Base-by-base conservation (phyloP, 345 rosid genomes). In the Angophora floribunda region DNA sequence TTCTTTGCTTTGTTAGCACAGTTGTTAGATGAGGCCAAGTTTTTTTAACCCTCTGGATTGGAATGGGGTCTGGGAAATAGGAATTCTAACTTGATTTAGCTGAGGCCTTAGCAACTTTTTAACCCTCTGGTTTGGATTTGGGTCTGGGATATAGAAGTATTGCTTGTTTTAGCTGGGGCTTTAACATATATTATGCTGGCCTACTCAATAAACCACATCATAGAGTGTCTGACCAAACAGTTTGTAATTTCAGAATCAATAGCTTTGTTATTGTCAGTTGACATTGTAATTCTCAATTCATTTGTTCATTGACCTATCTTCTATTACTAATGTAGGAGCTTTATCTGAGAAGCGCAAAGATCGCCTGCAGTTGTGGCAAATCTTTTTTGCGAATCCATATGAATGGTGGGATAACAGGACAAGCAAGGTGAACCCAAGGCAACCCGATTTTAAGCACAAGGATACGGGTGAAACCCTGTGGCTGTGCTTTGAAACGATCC, bases 361-460 rank as follows among this genome's bases (percentile, higher is more conserved):
- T 85, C 80, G 85, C 49, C 89, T 95, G 41, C 91, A 94, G 89
- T 91, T 96, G 91, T 96, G 99, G 99, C 98, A 97, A 87, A 90
- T 94, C 87, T 95, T 93, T 89, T 97, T 97, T 84, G 61, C 90
- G 86, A 95, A 89, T 87, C 98, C 97, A 44, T 70, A 87, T n/a
- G 97, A 94, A 85, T 96, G 99, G 99, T 97, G 96, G 96, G 98
- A 97, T 91, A 92, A 93, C 75, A 94, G 99, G 90, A 90, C 85
- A 51, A 22, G n/a, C 13, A 97, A 97, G 96, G 91, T 3, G 67
- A 86, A 90, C 80, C 90, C 95, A 30, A 52, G 59, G 47, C 86
- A 88, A n/a, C 98, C 99, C 21, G 98, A 97, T 92, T 96, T 97
- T 86, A 93, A 85, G 91, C 97, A 97, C 89, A 95, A 93, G 92